Evolutionary conservation across 768 basidiomycete genomes (phyloP), one percentile per base, ranked within the genome.

Genomic region (Dioszegia aurantiaca): DNA sequence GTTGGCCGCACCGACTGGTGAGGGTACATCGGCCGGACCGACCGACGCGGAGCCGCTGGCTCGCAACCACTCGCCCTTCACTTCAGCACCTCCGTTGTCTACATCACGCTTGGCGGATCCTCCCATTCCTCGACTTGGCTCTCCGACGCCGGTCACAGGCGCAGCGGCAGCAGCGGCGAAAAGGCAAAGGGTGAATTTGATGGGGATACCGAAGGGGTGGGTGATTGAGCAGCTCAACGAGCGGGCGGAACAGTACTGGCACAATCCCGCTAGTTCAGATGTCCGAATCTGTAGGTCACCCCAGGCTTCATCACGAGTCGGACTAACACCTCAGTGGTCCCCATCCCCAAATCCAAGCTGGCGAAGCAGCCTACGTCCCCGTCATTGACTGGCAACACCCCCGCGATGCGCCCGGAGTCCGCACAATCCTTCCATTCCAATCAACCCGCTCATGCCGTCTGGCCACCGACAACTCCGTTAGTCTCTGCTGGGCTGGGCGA

Each of bases 231-330:
- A 59, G n/a, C 52, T 73, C 27, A 60, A 67, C 26, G 55, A 56
- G n/a, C 37, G 60, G 12, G 72, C 72, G 6, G 61, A 42, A 6
- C 44, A 64, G 23, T 68, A 63, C 41, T 73, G 72, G 72, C 59
- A 63, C 27, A 47, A 59, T 24, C 61, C 69, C 6, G 58, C 56
- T 4, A 67, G 63, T 3, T 43, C 69, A 10, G 72, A 73, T 53
- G 56, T 59, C 27, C 47, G 58, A 3, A 54, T 73, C 21, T 46
- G 72, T 73, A 42, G 56, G 36, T 46, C 11, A 17, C 16, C 1
- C 21, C 31, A n/a, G n/a, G 16, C 16, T 16, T 27, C 45, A 12
- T 19, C 39, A 17, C 16, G 14, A 16, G 16, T 45, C 31, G 41
- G 14, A 6, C 51, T 53, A 31, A 43, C 30, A 4, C 12, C 11